These are phyloP conservation scores for Aspergillus neotritici DNA, from an alignment of 2,329 filamentous ascomycete species.

Conservation along the genomic window DNA sequence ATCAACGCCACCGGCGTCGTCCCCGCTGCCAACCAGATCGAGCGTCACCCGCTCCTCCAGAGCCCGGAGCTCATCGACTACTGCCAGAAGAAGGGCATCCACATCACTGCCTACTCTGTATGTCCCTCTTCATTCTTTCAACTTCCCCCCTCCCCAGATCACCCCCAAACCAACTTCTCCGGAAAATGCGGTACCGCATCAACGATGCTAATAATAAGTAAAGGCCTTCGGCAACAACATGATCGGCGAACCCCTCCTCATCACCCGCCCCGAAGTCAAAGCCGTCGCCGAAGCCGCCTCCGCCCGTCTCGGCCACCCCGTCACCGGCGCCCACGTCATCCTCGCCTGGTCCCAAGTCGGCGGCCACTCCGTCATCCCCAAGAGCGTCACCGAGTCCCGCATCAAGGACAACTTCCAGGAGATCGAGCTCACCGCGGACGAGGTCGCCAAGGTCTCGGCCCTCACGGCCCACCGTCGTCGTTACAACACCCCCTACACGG, in stretches of 20 bases:
- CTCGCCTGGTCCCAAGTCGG: conserved; percentile 39
- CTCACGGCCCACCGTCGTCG: conserved; percentile 31
- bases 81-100: conserved; percentile 54
- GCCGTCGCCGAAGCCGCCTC: conserved; percentile 57
- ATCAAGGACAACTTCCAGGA: conserved; percentile 42
- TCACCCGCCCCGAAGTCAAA: conserved; percentile 57
- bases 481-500: conserved; percentile 33
- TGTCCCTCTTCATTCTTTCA: not conserved
- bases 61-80: conserved; percentile 54
- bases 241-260: conserved; percentile 58
- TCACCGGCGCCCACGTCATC: conserved; percentile 34
- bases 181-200: too few species aligned
- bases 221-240: conserved; percentile 54
- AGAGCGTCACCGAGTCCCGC: conserved; percentile 39
- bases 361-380: conserved; percentile 39
- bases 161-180: not conserved
- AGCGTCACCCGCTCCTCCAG: conserved; percentile 64
- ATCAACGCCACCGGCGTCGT: conserved; percentile 52
- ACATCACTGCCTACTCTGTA: conserved; percentile 59
- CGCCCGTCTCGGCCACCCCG: conserved; percentile 29
- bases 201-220: conserved; percentile 3
- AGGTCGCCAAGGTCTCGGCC: conserved; percentile 31
- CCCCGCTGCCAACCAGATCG: conserved; percentile 63
- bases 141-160: not conserved
- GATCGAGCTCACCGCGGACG: conserved; percentile 34